Percentiles rank a stretch among this genome's conserved stretches.
These are phyloP conservation scores for Gossypium davidsonii DNA, from an alignment of 441 rosid species.

Conservation along the genomic window DNA sequence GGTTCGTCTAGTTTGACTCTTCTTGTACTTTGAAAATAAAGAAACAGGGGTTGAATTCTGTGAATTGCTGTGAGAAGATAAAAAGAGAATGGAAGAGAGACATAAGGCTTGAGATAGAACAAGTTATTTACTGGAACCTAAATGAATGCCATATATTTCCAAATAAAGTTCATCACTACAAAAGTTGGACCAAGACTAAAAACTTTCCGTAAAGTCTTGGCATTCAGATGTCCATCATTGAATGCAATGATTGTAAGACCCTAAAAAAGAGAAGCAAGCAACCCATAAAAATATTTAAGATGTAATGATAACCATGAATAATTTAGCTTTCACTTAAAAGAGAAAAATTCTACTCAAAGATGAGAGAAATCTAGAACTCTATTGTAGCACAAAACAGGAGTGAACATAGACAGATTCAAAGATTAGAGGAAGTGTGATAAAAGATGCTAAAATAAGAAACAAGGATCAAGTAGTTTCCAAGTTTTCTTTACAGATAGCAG, in stretches of 20 bases:
- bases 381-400: too few relatives aligned
- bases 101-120: background rate
- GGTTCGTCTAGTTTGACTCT: conserved; percentile 69
- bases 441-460: too few relatives aligned
- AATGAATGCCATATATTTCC: conserved; percentile 12
- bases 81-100: background rate
- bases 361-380: too few relatives aligned
- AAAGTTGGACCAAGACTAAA: conserved; percentile 39
- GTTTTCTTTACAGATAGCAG: too few relatives aligned
- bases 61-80: conserved; percentile 29
- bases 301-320: background rate
- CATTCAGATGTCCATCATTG: conserved; percentile 41
- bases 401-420: too few relatives aligned
- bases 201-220: conserved; percentile 43
- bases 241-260: conserved; percentile 88
- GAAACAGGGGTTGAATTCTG: conserved; percentile 36
- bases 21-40: conserved; percentile 35
- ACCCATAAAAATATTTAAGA: background rate
- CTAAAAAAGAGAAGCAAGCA: conserved; percentile 28
- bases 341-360: too few relatives aligned
- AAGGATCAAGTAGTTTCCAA: too few relatives aligned
- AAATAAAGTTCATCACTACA: conserved; percentile 61
- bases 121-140: conserved; percentile 14
- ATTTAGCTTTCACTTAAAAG: background rate
- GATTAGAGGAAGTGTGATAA: too few relatives aligned